Conservation (phyloP, 495 filamentous ascomycete genomes). For the Rhypophila decipiens region DNA sequence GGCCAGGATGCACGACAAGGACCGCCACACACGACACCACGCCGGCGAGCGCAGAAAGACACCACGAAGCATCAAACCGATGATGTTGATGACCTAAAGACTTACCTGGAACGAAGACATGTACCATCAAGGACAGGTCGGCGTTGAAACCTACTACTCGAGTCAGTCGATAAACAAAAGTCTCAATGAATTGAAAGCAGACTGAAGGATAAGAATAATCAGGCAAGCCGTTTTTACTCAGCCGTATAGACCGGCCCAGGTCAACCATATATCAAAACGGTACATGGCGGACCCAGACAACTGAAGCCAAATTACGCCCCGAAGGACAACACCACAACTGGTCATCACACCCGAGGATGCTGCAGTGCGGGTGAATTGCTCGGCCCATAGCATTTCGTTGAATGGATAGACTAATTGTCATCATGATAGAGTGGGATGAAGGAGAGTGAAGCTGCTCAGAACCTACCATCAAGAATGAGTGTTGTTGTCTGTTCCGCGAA, state of each 20-base stretch:
- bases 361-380: conserved; percentile 78
- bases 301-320: conserved; percentile 43
- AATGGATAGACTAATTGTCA: conserved; percentile 99
- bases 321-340: conserved; percentile 76
- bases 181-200: background rate
- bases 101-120: too few relatives aligned
- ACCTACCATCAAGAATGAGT: too few relatives aligned
- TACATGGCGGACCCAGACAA: conserved; percentile 24
- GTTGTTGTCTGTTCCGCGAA: background rate
- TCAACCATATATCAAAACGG: conserved; percentile 38
- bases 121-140: too few relatives aligned
- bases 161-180: background rate
- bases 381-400: conserved; percentile 71
- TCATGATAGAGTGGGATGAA: conserved; percentile 50
- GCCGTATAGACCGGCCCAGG: conserved; percentile 36
- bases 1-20: too few relatives aligned
- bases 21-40: too few relatives aligned
- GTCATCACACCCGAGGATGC: conserved; percentile 59
- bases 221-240: conserved; percentile 49
- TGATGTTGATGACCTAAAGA: too few relatives aligned
- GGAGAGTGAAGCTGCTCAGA: too few relatives aligned
- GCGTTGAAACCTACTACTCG: background rate
- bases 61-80: too few relatives aligned
- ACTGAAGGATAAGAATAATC: too few relatives aligned
- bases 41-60: too few relatives aligned